A percentile compares a stretch with the other conserved stretches of the same genome.
phyloP scores from a whole-genome alignment of 2,329 filamentous ascomycete species.

The Sporothrix curviconia region DNA sequence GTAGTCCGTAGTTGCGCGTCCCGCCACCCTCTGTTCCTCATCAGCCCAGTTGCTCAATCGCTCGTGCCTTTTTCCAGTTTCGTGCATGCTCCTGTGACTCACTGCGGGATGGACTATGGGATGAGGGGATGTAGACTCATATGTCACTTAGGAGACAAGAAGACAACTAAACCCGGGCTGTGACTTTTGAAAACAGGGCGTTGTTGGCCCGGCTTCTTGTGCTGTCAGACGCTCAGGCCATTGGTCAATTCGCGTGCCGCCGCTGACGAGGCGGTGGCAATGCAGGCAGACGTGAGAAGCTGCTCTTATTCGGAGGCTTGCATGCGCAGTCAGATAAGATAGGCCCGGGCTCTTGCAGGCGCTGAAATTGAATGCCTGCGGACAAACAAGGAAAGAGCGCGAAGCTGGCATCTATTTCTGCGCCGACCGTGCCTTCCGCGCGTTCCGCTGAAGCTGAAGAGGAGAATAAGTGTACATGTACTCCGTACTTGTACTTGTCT shows the following conservation, averaged over 20 bases:
- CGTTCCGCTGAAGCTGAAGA: no score
- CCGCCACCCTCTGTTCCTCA: not conserved
- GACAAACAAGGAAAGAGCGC: no score
- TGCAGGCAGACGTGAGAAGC: not conserved
- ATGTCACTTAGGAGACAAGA: no score
- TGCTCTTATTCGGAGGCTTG: not conserved
- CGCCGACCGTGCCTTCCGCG: no score
- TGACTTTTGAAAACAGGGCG: not conserved
- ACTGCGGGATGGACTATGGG: not conserved
- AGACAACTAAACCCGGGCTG: no score
- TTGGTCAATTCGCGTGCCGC: conserved; percentile 12
- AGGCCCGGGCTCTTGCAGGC: no score
- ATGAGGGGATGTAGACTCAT: not conserved
- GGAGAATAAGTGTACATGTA: no score
- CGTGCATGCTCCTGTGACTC: conserved; percentile 6
- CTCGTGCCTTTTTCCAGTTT: not conserved
- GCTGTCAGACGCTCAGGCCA: not conserved
- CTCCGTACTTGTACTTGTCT: no score
- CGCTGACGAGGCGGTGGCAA: conserved; percentile 4
- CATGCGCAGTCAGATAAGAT: not conserved
- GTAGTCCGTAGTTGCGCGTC: not conserved
- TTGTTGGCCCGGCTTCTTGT: not conserved
- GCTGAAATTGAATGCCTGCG: no score
- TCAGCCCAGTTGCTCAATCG: not conserved
- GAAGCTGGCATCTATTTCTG: no score